Base-by-base conservation (phyloP, 2,329 filamentous ascomycete species). In the Diplodia intermedia region DNA sequence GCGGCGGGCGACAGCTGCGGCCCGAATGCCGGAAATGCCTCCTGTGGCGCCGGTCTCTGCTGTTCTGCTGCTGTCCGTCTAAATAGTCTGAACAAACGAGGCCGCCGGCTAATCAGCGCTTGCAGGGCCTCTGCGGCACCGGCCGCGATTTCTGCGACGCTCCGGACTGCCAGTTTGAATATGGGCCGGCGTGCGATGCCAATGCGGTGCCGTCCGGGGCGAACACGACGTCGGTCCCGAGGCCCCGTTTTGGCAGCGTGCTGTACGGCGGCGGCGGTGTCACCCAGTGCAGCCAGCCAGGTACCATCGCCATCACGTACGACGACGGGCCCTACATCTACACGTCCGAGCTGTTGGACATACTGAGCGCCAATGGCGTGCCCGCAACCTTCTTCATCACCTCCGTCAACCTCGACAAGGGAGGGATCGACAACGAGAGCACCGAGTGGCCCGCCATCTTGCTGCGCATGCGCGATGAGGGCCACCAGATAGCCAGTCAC, bases 301-400 rank as follows among this genome's bases (percentile, higher is more conserved):
- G 88, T 60, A 86, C 86, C 12, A 83, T 91, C 71, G 89, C 89
- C 20, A 76, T 91, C 68, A 91, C 88, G 0, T 91, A 86, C 71
- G 89, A 91, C 72, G 89, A 91, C 74, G 89, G 89, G 0, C 89
- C 89, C 20, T 86, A 86, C 70, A 76, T 82, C 26, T 90, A 88
- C 75, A 91, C 89, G 1, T 78, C 79, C 49, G 84, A 88, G 69
- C 82, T 91, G 11, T 81, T 91, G 15, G 86, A 90, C 72, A 80
- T 89, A 63, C 82, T 91, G 54, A 82, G 83, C 69, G 80, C 79
- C 29, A 88, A 89, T 73, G 79, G 83, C 31, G 88, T 86, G 14
- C 89, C 86, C 70, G 89, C 87, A 1, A 91, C 89, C 2, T 91
- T 91, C 75, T 91, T 90, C 76, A 82, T 90, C 70, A 87, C 84